Percentiles rank a stretch among this genome's conserved stretches.
Conservation (phyloP, 148 eudicot species). For the Fagopyrum tataricum region DNA sequence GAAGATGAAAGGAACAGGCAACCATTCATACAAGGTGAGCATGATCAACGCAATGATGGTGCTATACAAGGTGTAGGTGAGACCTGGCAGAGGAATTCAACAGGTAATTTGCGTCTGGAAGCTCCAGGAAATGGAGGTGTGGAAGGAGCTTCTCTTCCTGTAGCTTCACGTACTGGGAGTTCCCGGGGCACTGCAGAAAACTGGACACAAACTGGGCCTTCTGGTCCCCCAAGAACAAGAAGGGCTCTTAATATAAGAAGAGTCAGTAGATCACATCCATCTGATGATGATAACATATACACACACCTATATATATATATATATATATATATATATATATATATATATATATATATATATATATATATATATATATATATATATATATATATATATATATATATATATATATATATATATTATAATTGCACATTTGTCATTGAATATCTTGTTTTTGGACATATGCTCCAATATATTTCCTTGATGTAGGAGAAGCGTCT, state of each 20-base stretch:
- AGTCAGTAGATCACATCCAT: conserved; percentile 65
- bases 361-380: not conserved
- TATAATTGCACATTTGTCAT: not conserved
- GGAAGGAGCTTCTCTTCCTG: conserved; percentile 29
- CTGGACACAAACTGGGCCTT: conserved; percentile 53
- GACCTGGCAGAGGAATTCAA: conserved; percentile 44
- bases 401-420: not conserved
- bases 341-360: not conserved
- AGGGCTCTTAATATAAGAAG: conserved; percentile 50
- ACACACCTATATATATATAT: not conserved
- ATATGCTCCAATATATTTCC: not conserved
- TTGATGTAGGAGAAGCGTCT: conserved; percentile 83
- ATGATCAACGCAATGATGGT: conserved; percentile 49
- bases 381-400: not conserved
- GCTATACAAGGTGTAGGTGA: conserved; percentile 29
- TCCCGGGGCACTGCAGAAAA: conserved; percentile 37
- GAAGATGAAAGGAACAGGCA: conserved; percentile 50
- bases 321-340: not conserved
- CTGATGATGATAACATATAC: conserved; percentile 87
- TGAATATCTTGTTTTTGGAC: not conserved
- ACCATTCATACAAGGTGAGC: conserved; percentile 29
- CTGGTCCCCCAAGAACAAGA: conserved; percentile 53
- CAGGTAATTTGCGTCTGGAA: conserved; percentile 37
- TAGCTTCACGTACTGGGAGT: conserved; percentile 41
- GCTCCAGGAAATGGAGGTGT: conserved; percentile 29